Conservation (phyloP, 179 eudicot species). For the Sideroxylon spinosum region DNA sequence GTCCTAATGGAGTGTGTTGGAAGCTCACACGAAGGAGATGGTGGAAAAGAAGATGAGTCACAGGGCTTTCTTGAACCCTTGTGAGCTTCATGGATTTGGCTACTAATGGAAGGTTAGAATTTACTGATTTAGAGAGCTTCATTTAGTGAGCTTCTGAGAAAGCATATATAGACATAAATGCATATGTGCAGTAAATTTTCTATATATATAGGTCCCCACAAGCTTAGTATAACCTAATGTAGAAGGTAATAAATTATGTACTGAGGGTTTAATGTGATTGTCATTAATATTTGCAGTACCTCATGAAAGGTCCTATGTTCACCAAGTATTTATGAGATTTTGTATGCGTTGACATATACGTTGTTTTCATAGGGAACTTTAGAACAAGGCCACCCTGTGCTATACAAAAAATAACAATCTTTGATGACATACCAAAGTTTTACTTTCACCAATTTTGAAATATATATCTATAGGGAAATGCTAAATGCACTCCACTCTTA, state of each 20-base stretch:
- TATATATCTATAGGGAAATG: no score
- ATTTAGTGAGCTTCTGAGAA: conserved; percentile 6
- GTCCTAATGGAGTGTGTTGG: conserved; percentile 6
- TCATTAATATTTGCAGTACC: conserved; percentile 7
- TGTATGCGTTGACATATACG: no score
- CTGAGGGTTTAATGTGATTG: conserved; percentile 13
- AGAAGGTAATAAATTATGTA: not conserved
- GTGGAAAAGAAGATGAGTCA: conserved; percentile 21
- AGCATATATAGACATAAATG: not conserved
- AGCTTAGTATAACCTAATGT: not conserved
- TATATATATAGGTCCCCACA: not conserved
- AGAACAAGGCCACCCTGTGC: not conserved
- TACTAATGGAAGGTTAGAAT: not conserved
- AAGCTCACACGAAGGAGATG: conserved; percentile 50
- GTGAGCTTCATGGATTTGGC: conserved; percentile 5
- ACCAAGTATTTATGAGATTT: not conserved
- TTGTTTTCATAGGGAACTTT: not conserved
- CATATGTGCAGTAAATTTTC: not conserved
- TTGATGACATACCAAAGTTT: no score
- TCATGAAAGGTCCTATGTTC: not conserved
- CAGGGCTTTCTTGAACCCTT: conserved; percentile 23
- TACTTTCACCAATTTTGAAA: not conserved
- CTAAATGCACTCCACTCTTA: no score
- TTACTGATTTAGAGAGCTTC: not conserved
- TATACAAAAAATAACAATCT: not conserved